Percentiles rank a stretch among this genome's conserved stretches.
phyloP scores from a whole-genome alignment of 2,329 filamentous ascomycete species.

The Tothia fuscella region DNA sequence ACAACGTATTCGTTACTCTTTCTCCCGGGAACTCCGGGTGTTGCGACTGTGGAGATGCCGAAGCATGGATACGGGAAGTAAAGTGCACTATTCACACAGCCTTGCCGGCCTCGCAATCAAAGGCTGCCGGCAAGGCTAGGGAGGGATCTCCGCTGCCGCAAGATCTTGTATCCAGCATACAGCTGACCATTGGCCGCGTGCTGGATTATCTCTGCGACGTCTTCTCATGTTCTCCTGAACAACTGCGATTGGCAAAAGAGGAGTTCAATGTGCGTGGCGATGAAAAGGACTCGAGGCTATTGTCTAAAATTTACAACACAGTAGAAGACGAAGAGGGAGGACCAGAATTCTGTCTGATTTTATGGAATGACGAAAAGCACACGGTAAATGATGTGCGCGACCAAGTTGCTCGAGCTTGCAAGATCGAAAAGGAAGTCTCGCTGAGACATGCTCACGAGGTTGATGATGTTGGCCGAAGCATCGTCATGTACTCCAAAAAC shows the following conservation, averaged over 20 bases:
- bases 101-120: conserved; percentile 16
- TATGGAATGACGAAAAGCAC: conserved; percentile 99
- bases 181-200: conserved; percentile 71
- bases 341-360: conserved; percentile 68
- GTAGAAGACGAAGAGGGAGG: conserved; percentile 50
- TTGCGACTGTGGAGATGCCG: conserved; percentile 92
- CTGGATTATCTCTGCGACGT: conserved; percentile 97
- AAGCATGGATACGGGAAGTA: conserved; percentile 82
- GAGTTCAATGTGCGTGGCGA: conserved; percentile 69
- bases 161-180: conserved; percentile 65
- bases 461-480: conserved; percentile 75
- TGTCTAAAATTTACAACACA: conserved; percentile 56
- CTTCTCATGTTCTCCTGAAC: conserved; percentile 93
- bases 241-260: conserved; percentile 76
- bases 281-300: conserved; percentile 66
- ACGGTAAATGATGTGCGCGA: conserved; percentile 83
- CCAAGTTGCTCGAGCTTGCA: conserved; percentile 83
- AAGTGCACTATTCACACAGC: conserved; percentile 85
- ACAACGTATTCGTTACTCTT: conserved; percentile 80
- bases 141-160: conserved; percentile 49
- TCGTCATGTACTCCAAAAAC: conserved; percentile 65
- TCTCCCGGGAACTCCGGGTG: conserved; percentile 89
- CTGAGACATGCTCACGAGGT: conserved; percentile 72
- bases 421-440: conserved; percentile 56
- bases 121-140: conserved; percentile 45